phyloP scores from a whole-genome alignment of 805 yeast species.

The Suhomyces faveliae region DNA sequence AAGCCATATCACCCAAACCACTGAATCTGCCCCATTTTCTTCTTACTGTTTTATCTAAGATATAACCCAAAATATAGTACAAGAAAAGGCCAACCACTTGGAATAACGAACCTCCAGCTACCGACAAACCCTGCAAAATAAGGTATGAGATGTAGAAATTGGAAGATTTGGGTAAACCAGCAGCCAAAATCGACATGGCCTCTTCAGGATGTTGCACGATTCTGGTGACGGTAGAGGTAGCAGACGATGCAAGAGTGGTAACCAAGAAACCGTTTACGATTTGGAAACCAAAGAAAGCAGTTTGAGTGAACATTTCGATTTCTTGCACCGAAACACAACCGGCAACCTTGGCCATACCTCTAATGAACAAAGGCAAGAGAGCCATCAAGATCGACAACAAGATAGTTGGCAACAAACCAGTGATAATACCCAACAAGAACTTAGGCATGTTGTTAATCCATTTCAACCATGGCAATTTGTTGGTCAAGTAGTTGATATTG shows the following conservation, averaged over 20 bases:
- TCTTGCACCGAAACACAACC: constrained; percentile 73
- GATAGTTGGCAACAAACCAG: constrained; percentile 84
- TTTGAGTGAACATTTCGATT: constrained; percentile 79
- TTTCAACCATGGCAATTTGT: constrained; percentile 67
- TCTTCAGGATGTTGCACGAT: constrained; percentile 62
- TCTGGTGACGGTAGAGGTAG: constrained; percentile 72
- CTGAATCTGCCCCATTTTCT: constrained; percentile 63
- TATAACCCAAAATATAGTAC: constrained; percentile 55
- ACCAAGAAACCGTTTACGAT: constrained; percentile 87
- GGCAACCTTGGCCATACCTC: constrained; percentile 68
- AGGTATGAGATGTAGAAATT: constrained; percentile 87
- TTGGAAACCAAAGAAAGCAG: constrained; percentile 87
- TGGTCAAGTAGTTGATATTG: constrained; percentile 72
- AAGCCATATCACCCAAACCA: constrained; percentile 49
- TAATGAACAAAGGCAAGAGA: constrained; percentile 80
- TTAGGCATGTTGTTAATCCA: constrained; percentile 76
- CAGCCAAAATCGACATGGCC: constrained; percentile 75
- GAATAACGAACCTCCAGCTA: constrained; percentile 72
- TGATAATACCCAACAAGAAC: constrained; percentile 73
- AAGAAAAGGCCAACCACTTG: constrained; percentile 63
- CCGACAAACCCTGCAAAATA: constrained; percentile 74
- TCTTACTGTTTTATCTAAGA: constrained; percentile 64
- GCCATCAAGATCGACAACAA: constrained; percentile 80
- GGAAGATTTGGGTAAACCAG: constrained; percentile 82
- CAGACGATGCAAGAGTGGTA: constrained; percentile 78